Evolutionary conservation across 164 flowering plant genomes (phyloP).

Genomic region (Euptelea pleiosperma): DNA sequence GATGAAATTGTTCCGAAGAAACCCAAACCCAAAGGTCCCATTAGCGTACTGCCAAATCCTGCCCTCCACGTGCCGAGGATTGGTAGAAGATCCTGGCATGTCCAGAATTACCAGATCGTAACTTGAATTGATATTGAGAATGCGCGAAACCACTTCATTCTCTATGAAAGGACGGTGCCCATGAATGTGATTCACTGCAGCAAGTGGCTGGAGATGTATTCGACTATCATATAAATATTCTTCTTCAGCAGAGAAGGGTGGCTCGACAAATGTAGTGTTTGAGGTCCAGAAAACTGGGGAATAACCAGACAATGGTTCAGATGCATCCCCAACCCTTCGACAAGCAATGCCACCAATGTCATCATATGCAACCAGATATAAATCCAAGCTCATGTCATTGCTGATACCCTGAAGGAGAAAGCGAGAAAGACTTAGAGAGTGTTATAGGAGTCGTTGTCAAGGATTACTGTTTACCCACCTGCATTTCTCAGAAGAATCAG

Average conservation of each 20-base stretch:
- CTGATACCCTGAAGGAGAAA: slow-evolving; percentile 62
- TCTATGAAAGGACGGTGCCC: slow-evolving; percentile 17
- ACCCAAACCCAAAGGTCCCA: slow-evolving; percentile 92
- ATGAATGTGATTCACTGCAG: slow-evolving; percentile 13
- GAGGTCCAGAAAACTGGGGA: slow-evolving; percentile 84
- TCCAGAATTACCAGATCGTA: slow-evolving; percentile 58
- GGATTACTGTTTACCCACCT: slow-evolving; percentile 1
- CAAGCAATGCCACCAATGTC: slow-evolving; percentile 78
- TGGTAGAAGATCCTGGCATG: slow-evolving; percentile 32
- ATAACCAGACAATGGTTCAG: slow-evolving; percentile 40
- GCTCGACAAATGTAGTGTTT: slow-evolving; percentile 42
- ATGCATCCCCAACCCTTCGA: slow-evolving; percentile 61
- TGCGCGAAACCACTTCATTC: slow-evolving; percentile 45
- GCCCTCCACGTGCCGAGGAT: slow-evolving; percentile 55
- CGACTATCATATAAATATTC: slow-evolving; percentile 53
- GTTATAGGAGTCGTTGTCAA: not conserved
- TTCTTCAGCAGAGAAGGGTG: slow-evolving; percentile 72
- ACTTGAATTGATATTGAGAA: slow-evolving; percentile 67
- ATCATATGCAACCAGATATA: slow-evolving; percentile 76
- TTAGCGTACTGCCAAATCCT: slow-evolving; percentile 80
- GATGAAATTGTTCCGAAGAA: slow-evolving; percentile 59
- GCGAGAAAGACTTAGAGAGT: slow-evolving; percentile 11
- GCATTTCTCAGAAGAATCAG: not conserved
- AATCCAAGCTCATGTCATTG: slow-evolving; percentile 64
- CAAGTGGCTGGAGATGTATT: slow-evolving; percentile 49